Evolutionary conservation across 371 early-diverging fungal genomes (phyloP), one percentile per base, ranked within the genome.

Genomic region (Mortierella sp.): DNA sequence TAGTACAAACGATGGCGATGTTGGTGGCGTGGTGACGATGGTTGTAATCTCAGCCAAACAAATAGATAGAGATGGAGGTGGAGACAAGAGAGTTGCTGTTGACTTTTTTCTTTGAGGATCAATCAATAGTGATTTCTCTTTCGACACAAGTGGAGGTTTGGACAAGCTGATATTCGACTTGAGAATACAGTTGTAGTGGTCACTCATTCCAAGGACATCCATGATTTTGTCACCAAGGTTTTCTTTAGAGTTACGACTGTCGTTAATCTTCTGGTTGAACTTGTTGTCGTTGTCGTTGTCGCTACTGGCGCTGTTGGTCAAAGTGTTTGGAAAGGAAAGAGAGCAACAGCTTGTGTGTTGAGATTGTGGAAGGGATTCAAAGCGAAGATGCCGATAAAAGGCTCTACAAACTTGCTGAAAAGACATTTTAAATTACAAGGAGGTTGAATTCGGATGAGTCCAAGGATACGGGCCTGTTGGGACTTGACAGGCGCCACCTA

Each of bases 311-410:
- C 4, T 45, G 11, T 36, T 36, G 36, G 10, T 33, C 43, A 36
- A 22, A 33, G 41, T 32, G 19, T 8, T 33, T 19, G 65, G 13
- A 36, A 55, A 55, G 45, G 40, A 47, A 41, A 57, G 57, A 32
- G 28, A 58, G 43, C 52, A 70, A 15, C 19, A 41, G 55, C 24
- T 28, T 32, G 62, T 24, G 48, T 55, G n/a, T n/a, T 45, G 68
- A 47, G 53, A 45, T 41, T 58, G 55, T 43, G 36, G 52, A 22
- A 19, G 19, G 13, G 43, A 63, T 55, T 62, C 65, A 19, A 73
- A 58, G 48, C 55, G 64, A 58, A 74, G 69, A 50, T 50, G 64
- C 38, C 65, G 78, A 68, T 62, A 69, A 69, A 72, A 36, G 21
- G 64, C 48, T 67, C 38, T 61, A 53, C 48, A 58, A 24, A 58